These are phyloP conservation scores for Diaporthe destruens DNA, from an alignment of 2,329 filamentous ascomycete genomes.

Conservation along the genomic window DNA sequence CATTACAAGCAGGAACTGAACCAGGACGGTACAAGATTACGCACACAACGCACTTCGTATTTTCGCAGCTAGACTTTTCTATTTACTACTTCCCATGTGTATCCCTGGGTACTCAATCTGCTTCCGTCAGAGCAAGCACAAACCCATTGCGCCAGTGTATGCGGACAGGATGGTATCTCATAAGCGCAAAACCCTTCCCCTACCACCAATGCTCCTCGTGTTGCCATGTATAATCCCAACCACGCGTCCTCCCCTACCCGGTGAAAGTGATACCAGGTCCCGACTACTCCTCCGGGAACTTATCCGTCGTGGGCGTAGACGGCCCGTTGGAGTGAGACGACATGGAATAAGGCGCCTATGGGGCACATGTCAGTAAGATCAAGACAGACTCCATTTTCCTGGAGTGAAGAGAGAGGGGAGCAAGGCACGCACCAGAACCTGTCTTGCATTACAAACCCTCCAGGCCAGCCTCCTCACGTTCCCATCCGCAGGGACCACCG, in stretches of 20 bases:
- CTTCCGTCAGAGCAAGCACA: conserved; percentile 5
- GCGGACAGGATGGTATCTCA: conserved; percentile 26
- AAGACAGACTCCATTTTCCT: no score
- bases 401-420: background rate
- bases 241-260: background rate
- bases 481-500: conserved; percentile 92
- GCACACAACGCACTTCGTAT: background rate
- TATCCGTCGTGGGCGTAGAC: conserved; percentile 67
- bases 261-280: background rate
- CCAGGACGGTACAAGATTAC: no score
- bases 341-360: conserved; percentile 39
- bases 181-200: conserved; percentile 6
- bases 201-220: conserved; percentile 24
- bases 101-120: background rate
- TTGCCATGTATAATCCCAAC: background rate
- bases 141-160: conserved; percentile 11
- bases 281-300: conserved; percentile 50
- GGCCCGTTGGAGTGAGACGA: conserved; percentile 66
- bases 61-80: background rate
- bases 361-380: background rate
- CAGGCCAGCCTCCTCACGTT: conserved; percentile 91
- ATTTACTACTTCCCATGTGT: background rate
- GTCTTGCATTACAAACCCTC: conserved; percentile 96
- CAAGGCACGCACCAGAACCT: conserved; percentile 79
- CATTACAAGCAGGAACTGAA: background rate